A percentile compares a stretch with the other conserved stretches of the same genome.
Evolutionary conservation across 371 early-diverging fungal species (phyloP).

Genomic region (Parasitella parasitica): DNA sequence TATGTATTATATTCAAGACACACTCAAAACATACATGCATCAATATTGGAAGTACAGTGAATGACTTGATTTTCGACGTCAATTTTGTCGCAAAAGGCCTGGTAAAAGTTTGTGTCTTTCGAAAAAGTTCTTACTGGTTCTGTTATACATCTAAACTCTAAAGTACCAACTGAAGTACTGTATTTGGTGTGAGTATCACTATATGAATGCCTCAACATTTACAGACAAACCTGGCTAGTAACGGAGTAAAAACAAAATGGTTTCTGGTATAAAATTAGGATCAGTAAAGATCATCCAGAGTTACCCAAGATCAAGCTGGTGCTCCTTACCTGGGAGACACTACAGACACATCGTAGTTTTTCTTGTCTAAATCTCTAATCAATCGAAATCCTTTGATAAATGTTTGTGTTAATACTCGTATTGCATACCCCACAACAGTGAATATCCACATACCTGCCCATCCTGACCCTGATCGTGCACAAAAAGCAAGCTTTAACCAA

Average conservation of each 20-base stretch:
- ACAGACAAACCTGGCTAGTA: constrained; percentile 56
- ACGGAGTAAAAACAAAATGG: constrained; percentile 82
- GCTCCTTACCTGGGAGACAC: constrained; percentile 60
- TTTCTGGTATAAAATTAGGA: constrained; percentile 44
- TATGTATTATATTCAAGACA: too few relatives aligned
- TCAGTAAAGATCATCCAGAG: neutral
- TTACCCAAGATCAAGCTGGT: neutral
- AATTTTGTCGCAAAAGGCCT: constrained; percentile 67
- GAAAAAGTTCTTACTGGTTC: constrained; percentile 71
- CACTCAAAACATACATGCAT: constrained; percentile 9
- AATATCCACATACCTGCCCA: constrained; percentile 51
- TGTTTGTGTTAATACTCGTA: neutral
- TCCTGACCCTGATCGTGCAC: constrained; percentile 52
- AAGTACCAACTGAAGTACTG: constrained; percentile 78
- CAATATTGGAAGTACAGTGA: constrained; percentile 41
- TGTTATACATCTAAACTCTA: constrained; percentile 78
- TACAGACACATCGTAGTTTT: constrained; percentile 67
- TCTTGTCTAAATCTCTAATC: constrained; percentile 57
- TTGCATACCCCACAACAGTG: neutral
- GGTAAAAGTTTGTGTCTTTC: constrained; percentile 59
- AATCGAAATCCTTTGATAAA: constrained; percentile 57
- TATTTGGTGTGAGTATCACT: too few relatives aligned
- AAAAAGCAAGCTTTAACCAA: neutral
- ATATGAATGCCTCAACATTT: too few relatives aligned
- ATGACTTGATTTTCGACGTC: constrained; percentile 33